phyloP scores from a whole-genome alignment of 768 basidiomycete genomes.

The Russula sp. region DNA sequence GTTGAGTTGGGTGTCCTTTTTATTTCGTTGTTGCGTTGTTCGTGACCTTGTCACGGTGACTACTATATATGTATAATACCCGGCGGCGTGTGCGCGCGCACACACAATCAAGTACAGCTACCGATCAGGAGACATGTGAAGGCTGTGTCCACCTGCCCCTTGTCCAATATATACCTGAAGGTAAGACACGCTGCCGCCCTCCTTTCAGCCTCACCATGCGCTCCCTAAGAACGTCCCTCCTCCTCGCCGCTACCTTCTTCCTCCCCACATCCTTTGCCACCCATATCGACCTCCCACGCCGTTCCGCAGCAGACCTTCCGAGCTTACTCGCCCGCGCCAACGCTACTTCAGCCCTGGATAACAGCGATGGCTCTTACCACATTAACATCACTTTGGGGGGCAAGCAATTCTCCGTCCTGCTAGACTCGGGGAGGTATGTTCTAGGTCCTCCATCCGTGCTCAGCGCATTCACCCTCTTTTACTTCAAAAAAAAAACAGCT shows the following conservation, averaged over 20 bases:
- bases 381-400: conserved; percentile 35
- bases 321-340: neutral
- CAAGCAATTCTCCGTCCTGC: conserved; percentile 27
- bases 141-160: neutral
- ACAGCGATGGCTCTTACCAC: neutral
- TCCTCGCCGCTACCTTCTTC: neutral
- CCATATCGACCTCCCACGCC: neutral
- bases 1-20: too few species aligned
- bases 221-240: neutral
- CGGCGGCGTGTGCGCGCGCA: too few species aligned
- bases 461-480: neutral
- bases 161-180: neutral
- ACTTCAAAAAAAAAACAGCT: conserved; percentile 31
- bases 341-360: neutral
- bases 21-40: neutral
- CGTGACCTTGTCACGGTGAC: neutral
- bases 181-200: neutral
- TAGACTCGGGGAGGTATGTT: conserved; percentile 41
- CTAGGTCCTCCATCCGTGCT: neutral
- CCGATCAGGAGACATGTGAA: neutral
- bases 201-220: neutral
- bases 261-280: neutral
- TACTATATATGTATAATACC: too few species aligned
- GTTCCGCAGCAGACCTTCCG: neutral
- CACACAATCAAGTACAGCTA: neutral